phyloP scores from a whole-genome alignment of 129 eudicot genomes.

The Solidago caesia region DNA sequence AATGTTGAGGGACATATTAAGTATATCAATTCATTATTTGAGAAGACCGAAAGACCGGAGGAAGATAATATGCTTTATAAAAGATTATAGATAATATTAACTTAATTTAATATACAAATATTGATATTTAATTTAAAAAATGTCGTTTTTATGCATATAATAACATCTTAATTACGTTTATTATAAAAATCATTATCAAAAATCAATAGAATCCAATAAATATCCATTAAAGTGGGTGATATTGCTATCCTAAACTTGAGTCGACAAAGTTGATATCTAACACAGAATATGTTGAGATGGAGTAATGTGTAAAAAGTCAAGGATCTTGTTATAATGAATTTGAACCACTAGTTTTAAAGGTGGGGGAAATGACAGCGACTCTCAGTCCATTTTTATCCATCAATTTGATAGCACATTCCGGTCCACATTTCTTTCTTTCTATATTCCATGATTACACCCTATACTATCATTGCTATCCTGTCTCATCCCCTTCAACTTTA shows the following conservation, averaged over 20 bases:
- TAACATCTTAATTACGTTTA: no score
- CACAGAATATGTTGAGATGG: conserved; percentile 5
- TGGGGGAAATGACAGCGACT: conserved; percentile 29
- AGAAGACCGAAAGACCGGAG: no score
- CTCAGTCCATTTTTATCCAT: conserved; percentile 30
- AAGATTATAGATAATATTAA: no score
- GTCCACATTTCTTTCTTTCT: conserved; percentile 31
- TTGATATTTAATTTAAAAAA: no score
- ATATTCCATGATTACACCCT: conserved; percentile 16
- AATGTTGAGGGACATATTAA: no score
- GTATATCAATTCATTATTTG: no score
- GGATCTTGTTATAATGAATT: conserved; percentile 11
- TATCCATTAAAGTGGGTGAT: no score
- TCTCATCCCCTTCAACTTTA: not conserved
- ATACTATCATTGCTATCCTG: not conserved
- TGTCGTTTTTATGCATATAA: no score
- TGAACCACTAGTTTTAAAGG: conserved; percentile 20
- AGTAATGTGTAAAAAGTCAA: conserved; percentile 4
- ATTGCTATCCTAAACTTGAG: not conserved
- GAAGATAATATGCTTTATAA: no score
- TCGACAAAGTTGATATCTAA: not conserved
- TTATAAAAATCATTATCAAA: no score
- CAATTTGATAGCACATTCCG: conserved; percentile 28
- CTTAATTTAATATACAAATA: no score
- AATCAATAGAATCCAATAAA: no score